Evolutionary conservation across 2,329 filamentous ascomycete genomes (phyloP), one percentile per base, ranked within the genome.

Genomic region (Penicillium sp.): DNA sequence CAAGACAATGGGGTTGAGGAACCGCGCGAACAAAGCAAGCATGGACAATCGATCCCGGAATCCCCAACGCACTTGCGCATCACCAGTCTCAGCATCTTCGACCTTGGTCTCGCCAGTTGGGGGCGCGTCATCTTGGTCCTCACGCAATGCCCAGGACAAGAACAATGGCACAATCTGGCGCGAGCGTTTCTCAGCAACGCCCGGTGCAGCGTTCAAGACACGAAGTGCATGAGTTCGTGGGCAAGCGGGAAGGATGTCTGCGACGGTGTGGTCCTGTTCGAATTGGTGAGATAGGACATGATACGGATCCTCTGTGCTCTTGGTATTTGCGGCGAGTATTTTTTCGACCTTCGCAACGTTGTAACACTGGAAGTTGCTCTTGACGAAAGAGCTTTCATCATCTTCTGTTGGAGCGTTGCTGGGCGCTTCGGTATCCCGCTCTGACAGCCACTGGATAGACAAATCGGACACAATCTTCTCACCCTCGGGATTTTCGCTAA

Each of bases 91-190:
- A 4, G 58, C 42, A 13, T 61, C 46, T 43, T 55, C 60, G 9
- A 37, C 44, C 24, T 56, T 50, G 3, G 49, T 29, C 31, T 69
- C 66, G 2, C 57, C 47, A 26, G 55, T 39, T 13, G 50, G 53
- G 39, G 61, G 63, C 5, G 71, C 70, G 44, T 75, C 70, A 31
- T 77, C 76, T 9, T 81, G 64, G 24, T 66, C 79, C 9, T 79
- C 78, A 14, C 82, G 80, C 7, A 78, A 77, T n/a, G 85, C 86
- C 90, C 93, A 96, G 18, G 86, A 84, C 7, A 99, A 79, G 37
- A 99, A 88, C 59, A 93, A 83, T 1, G 95, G 94, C 1, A 97
- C 89, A 24, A 99, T 79, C 61, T 86, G 83, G 34, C 92, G 88
- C 9, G 93, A 97, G 34, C 87, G 84, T 71, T 89, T 96, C 74